These are phyloP conservation scores for Sarocladium oryzae DNA, from an alignment of 2,329 filamentous ascomycete genomes.

Conservation along the genomic window DNA sequence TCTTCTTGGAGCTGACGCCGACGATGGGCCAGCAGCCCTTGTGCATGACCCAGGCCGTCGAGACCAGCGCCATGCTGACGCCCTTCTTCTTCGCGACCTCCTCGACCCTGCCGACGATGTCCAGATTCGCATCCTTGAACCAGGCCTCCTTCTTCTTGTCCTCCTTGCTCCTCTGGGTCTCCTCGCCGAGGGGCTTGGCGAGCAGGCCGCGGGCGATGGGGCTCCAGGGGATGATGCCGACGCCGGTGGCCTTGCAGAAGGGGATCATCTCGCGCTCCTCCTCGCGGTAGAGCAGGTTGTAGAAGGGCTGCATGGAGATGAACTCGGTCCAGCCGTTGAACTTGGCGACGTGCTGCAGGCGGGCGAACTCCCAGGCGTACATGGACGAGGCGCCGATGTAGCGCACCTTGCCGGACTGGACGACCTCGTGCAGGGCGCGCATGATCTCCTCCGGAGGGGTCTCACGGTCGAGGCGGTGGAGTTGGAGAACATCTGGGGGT, in stretches of 20 bases:
- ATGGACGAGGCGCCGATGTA: slow-evolving; percentile 20
- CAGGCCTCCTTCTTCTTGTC: slow-evolving; percentile 17
- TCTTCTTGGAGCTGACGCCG: slow-evolving; percentile 49
- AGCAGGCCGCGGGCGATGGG: slow-evolving; percentile 26
- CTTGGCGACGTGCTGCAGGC: slow-evolving; percentile 17
- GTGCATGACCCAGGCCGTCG: slow-evolving; percentile 56
- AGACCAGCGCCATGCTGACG: slow-evolving; percentile 57
- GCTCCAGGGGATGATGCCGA: slow-evolving; percentile 28
- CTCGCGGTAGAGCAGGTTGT: slow-evolving; percentile 55
- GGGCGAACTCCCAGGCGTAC: slow-evolving; percentile 21
- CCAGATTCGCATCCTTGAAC: slow-evolving; percentile 22
- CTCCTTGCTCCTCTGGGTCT: slow-evolving; percentile 14
- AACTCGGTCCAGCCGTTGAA: slow-evolving; percentile 7
- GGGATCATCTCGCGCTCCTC: slow-evolving; percentile 41
- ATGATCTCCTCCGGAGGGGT: slow-evolving; percentile 46
- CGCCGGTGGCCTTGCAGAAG: slow-evolving; percentile 27
- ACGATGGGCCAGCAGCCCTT: slow-evolving; percentile 52
- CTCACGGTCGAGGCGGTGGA: slow-evolving; percentile 51
- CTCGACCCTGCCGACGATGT: slow-evolving; percentile 32
- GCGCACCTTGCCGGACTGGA: slow-evolving; percentile 45
- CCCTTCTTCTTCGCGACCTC: slow-evolving; percentile 51
- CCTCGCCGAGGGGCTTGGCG: slow-evolving; percentile 18
- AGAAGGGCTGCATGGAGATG: slow-evolving; percentile 52
- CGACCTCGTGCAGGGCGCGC: slow-evolving; percentile 49
- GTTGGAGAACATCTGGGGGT: slow-evolving; percentile 47